Evolutionary conservation across 805 yeast genomes (phyloP), one percentile per base, ranked within the genome.

Genomic region (Barnettozyma salicaria): DNA sequence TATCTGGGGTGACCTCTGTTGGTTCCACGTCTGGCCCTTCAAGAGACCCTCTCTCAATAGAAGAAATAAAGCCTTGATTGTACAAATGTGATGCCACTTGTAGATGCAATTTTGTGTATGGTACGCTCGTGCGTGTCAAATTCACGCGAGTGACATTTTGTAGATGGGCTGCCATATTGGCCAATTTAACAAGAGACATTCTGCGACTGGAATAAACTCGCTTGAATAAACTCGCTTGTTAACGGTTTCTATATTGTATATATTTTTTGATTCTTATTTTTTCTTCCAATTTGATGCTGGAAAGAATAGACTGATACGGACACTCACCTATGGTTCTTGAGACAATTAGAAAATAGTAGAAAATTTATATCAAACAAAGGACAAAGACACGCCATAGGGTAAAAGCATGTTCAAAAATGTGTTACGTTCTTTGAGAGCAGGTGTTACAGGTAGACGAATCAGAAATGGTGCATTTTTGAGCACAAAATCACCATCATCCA

Each of bases 31-130:
- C 97, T 11, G 98, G 97, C 1, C 96, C 96, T 8, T 72, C 57
- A 2, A 75, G 66, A 7, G 90, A 82, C 3, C 98, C 98, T 53
- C 85, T 75, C 53, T 85, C 94, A 36, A 92, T 72, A 3, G 88
- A 74, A 1, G 88, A 74, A 30, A 92, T 66, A 57, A 90, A 87
- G 0, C 98, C 98, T 61, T 89, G 94, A 46, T 81, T 83, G 65
- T 90, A 86, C 26, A 92, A 72, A 24, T 88, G 90, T 36, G 84
- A 65, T 11, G 94, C 86, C 33, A 92, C 72, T 52, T 83, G 87
- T 38, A 92, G 68, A 59, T 90, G 95, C 49, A 87, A 66, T 50
- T 81, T 78, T 11, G 89, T 75, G 65, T 80, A 83, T 19, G 96
- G 96, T 14, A 92, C 72, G 14, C 87, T 74, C 0, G 97, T 86